A percentile compares a stretch with the other conserved stretches of the same genome.
Conservation (phyloP, 164 flowering plant genomes). For the Magnolia kwangsiensis region DNA sequence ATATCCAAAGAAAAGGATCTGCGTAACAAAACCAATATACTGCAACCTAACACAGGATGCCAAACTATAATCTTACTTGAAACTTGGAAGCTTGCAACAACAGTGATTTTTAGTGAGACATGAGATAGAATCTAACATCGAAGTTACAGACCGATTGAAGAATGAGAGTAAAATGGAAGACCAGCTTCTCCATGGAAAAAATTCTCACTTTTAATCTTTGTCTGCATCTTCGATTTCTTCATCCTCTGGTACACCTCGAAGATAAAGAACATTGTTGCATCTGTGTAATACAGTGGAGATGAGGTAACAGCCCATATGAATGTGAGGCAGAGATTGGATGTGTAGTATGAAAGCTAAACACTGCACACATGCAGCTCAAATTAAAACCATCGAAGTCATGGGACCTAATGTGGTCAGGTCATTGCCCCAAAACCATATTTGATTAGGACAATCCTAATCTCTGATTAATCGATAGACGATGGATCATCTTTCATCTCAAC, state of each 20-base stretch:
- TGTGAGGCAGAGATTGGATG: background rate
- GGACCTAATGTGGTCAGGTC: background rate
- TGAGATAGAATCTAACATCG: background rate
- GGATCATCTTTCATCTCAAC: too few species aligned
- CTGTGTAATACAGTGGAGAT: conserved; percentile 24
- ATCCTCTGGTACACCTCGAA: conserved; percentile 83
- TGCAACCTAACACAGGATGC: background rate
- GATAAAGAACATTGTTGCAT: conserved; percentile 82
- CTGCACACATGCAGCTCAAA: background rate
- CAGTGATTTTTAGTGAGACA: background rate
- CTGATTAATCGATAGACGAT: too few species aligned
- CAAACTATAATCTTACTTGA: background rate
- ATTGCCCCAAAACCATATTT: background rate
- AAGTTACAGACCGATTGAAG: background rate
- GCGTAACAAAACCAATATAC: background rate
- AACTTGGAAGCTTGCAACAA: background rate
- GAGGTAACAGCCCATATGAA: background rate
- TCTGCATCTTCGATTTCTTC: conserved; percentile 78
- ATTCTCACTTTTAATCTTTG: conserved; percentile 23
- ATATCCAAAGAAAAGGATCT: background rate
- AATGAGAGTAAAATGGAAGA: background rate
- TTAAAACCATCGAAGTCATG: too few species aligned
- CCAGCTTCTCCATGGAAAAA: background rate
- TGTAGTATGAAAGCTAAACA: background rate
- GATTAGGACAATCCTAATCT: background rate